Base-by-base conservation (phyloP, 1,284 basidiomycete species). In the Serendipita sp. region DNA sequence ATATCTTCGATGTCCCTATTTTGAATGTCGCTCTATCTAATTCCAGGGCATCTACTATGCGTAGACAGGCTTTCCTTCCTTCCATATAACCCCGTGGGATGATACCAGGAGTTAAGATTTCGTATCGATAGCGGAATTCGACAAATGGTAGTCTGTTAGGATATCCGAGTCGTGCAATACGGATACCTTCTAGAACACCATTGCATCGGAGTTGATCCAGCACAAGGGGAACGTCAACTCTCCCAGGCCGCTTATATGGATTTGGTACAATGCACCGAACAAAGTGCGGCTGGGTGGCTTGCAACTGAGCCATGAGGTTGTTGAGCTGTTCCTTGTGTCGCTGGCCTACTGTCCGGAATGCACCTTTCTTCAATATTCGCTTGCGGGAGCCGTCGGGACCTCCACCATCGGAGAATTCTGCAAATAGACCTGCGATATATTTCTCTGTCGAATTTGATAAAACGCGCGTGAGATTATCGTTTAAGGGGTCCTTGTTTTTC, bases 401-500 rank as follows among this genome's bases (percentile, higher is more conserved):
- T 64, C 77, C 70, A 10, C 77, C 72, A 53, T 85, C 82, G n/a
- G 78, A 77, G 70, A 85, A 93, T 68, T 98, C 95, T 15, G 86
- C 77, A 73, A 99, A 99, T 43, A 99, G 81, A 1, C 79, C 74
- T 0, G 89, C 84, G 43, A 99, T 82, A 69, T 91, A 93, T 41
- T 83, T 82, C 68, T 97, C 88, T 1, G 83, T 80, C 1, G 95
- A 96, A 13, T 82, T 79, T 0, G 92, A 85, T 29, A 99, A 80
- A 44, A 99, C 86, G 15, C 92, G 85, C 0, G 92, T 92, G 45
- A 99, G 80, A 71, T 98, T 95, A 72, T 98, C 94, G 73, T 99
- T 98, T 66, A 99, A 78, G 0, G 96, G 96, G 70, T 99, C 96
- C 75, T 97, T 97, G 80, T 99, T 99, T 84, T 99, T 99, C 77